Evolutionary conservation across 2,329 filamentous ascomycete genomes (phyloP).

Genomic region (Verruconis gallopava): DNA sequence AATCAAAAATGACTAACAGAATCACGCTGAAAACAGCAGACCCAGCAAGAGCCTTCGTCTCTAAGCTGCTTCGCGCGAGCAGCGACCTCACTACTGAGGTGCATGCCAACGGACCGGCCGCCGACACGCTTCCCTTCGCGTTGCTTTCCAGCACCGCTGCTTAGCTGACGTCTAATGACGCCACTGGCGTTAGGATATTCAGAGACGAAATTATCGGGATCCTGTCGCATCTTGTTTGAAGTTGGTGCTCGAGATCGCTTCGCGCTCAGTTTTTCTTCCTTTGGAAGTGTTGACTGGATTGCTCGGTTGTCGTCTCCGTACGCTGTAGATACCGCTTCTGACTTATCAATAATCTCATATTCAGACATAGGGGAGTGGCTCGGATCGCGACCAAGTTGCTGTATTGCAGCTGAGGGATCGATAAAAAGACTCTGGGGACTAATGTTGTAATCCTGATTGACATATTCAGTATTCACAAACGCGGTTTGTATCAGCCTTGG

Average conservation of each 20-base stretch:
- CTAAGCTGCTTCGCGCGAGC: conserved; percentile 33
- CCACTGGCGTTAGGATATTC: not conserved
- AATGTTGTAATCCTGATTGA: not conserved
- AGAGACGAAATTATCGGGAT: not conserved
- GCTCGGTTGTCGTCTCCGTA: not conserved
- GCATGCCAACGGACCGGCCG: conserved; percentile 26
- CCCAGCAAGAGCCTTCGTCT: conserved; percentile 34
- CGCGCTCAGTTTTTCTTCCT: not conserved
- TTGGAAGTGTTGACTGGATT: too few relatives aligned
- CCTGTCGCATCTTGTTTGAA: not conserved
- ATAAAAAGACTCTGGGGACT: not conserved
- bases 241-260: not conserved
- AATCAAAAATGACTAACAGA: conserved; percentile 19
- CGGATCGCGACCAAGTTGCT: not conserved
- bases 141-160: not conserved
- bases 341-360: not conserved
- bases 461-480: not conserved
- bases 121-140: conserved; percentile 22
- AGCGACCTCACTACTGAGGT: conserved; percentile 23
- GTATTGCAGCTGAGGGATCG: not conserved
- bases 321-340: not conserved
- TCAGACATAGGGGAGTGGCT: not conserved
- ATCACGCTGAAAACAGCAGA: conserved; percentile 35
- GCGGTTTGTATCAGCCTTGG: not conserved
- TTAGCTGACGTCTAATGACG: not conserved